Base-by-base conservation (phyloP, 495 filamentous ascomycete species). In the Trichoderma parareesei region DNA sequence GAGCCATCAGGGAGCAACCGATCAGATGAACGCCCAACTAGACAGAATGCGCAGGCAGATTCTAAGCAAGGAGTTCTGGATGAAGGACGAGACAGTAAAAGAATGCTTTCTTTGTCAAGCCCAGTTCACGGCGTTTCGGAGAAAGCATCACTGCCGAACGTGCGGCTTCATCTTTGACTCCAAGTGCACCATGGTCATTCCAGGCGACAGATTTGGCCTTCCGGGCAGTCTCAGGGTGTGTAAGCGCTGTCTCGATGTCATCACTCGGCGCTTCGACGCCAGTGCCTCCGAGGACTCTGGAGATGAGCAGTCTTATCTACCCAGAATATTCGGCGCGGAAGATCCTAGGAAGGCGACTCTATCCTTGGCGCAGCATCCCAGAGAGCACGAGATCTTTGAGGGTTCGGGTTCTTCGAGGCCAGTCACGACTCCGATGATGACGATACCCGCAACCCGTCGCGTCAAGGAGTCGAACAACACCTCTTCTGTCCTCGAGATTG, bases 161-260 rank as follows among this genome's bases (percentile, higher is more conserved):
- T 87, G 95, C 72, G 95, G 95, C 40, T 95, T 96, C 71, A 99
- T 99, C 46, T 98, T 98, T 72, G 94, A 97, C 75, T 90, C 91
- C 1, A 96, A 96, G 74, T 99, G 95, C 75, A 99, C 95, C 4
- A 87, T 90, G 46, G 83, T 92, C 14, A 89, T 99, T 35, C 85
- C 91, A 14, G 94, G 93, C 4, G 83, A 87, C 63, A 83, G 85
- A 40, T 97, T 98, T 74, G 91, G 91, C n/a, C 90, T 96, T 64
- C 84, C 87, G 62, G 89, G 92, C 2, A 89, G 87, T 38, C 81
- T 99, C 60, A 82, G 95, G 67, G 91, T 98, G 38, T 99, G 95
- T 76, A 97, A 93, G 69, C 88, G 90, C n/a, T 99, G 95, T 71
- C 87, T 97, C 70, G 81, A 82, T 64, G 93, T 98, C 72, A 96